Evolutionary conservation across 129 eudicot species (phyloP).

Genomic region (Lonicera japonica): DNA sequence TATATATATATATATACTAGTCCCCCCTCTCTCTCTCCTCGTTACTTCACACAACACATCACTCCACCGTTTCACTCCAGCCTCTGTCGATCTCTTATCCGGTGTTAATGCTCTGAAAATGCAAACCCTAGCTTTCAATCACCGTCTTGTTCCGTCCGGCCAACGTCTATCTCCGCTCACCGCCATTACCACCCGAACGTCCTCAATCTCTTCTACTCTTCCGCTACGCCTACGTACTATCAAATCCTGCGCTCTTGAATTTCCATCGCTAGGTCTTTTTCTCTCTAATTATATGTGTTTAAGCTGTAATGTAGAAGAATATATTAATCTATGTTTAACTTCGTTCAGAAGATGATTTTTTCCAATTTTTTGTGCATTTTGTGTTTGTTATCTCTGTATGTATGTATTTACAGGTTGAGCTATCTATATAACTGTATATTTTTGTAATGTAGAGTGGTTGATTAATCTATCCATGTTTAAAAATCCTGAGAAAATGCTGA

Average conservation of each 20-base stretch:
- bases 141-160: conserved; percentile 30
- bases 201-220: conserved; percentile 2
- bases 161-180: conserved; percentile 21
- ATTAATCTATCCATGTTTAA: not conserved
- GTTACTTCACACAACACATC: no score
- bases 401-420: not conserved
- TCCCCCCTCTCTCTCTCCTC: no score
- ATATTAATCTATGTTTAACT: no score
- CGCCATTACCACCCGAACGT: conserved; percentile 15
- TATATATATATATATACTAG: no score
- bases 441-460: conserved; percentile 11
- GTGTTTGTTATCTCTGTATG: no score
- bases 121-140: conserved; percentile 40
- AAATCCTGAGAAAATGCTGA: no score
- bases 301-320: no score
- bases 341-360: no score
- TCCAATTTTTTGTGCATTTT: no score
- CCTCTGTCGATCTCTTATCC: no score
- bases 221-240: conserved; percentile 28
- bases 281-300: not conserved
- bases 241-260: conserved; percentile 40
- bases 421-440: not conserved
- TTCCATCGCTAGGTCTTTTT: conserved; percentile 36
- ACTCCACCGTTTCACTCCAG: no score
- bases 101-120: conserved; percentile 14